phyloP scores from a whole-genome alignment of 2,329 filamentous ascomycete genomes.

The Penicillium sp. region DNA sequence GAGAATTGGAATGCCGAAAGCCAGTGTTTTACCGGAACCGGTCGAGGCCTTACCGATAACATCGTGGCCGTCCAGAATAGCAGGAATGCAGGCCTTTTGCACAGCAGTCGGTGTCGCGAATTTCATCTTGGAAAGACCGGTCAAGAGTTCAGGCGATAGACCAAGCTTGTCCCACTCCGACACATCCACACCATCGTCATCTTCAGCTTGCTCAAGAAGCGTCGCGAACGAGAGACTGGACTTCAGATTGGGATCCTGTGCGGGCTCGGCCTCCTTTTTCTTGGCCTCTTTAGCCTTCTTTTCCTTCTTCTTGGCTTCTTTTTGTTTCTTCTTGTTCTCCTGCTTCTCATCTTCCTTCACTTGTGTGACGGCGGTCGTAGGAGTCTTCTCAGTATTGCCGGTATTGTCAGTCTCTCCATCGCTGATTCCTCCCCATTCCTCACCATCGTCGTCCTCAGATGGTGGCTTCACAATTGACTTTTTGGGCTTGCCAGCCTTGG shows the following conservation, averaged over 20 bases:
- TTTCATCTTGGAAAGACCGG: conserved; percentile 69
- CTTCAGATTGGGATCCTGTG: conserved; percentile 33
- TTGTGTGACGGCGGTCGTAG: conserved; percentile 10
- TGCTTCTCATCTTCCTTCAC: neutral
- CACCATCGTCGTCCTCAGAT: conserved; percentile 37
- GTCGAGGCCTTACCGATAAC: conserved; percentile 95
- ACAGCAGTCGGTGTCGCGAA: conserved; percentile 79
- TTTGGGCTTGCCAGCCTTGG: conserved; percentile 30
- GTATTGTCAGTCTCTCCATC: conserved; percentile 41
- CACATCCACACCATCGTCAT: conserved; percentile 61
- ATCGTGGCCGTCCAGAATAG: conserved; percentile 76
- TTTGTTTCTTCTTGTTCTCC: conserved; percentile 1
- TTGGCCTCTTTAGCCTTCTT: conserved; percentile 19
- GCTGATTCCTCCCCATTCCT: conserved; percentile 63
- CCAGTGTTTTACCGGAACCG: conserved; percentile 92
- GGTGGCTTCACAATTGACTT: conserved; percentile 29
- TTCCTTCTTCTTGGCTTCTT: conserved; percentile 24
- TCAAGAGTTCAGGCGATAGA: conserved; percentile 66
- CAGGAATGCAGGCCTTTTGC: conserved; percentile 72
- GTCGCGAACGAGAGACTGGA: conserved; percentile 35
- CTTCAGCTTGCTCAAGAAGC: conserved; percentile 34
- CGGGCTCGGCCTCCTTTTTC: conserved; percentile 26
- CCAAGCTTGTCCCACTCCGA: conserved; percentile 72
- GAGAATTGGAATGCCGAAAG: conserved; percentile 88
- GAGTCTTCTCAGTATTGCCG: conserved; percentile 12